phyloP scores from a whole-genome alignment of 805 yeast genomes.

The Vanderwaltozyma verrucispora region DNA sequence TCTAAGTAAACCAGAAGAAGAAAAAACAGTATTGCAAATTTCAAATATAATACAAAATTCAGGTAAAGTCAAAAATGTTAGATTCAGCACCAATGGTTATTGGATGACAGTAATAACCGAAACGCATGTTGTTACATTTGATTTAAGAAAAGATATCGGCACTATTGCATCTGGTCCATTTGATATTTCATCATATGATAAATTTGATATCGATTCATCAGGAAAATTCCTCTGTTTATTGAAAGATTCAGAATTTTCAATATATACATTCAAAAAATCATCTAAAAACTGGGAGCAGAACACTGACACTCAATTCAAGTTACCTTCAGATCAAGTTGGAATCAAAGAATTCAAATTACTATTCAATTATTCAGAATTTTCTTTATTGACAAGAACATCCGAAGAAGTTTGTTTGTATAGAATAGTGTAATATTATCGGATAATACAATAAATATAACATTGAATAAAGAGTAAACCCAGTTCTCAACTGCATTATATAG shows the following conservation, averaged over 20 bases:
- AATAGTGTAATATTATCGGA: not conserved
- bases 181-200: not conserved
- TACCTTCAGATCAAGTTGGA: not conserved
- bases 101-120: conserved; percentile 21
- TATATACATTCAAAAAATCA: conserved; percentile 1
- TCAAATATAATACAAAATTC: conserved; percentile 8
- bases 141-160: conserved; percentile 19
- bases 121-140: conserved; percentile 12
- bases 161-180: conserved; percentile 13
- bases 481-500: too few species aligned
- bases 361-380: not conserved
- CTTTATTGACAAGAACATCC: not conserved
- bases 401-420: not conserved
- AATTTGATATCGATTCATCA: conserved; percentile 10
- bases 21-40: conserved; percentile 7
- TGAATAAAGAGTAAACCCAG: too few species aligned
- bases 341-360: not conserved
- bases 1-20: conserved; percentile 8
- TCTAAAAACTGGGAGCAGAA: conserved; percentile 1
- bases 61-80: conserved; percentile 5
- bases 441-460: too few species aligned
- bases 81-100: conserved; percentile 25
- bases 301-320: not conserved
- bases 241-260: not conserved
- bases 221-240: conserved; percentile 3